phyloP scores from a whole-genome alignment of 2,329 filamentous ascomycete genomes.

The Chaetomiaceae sp. region DNA sequence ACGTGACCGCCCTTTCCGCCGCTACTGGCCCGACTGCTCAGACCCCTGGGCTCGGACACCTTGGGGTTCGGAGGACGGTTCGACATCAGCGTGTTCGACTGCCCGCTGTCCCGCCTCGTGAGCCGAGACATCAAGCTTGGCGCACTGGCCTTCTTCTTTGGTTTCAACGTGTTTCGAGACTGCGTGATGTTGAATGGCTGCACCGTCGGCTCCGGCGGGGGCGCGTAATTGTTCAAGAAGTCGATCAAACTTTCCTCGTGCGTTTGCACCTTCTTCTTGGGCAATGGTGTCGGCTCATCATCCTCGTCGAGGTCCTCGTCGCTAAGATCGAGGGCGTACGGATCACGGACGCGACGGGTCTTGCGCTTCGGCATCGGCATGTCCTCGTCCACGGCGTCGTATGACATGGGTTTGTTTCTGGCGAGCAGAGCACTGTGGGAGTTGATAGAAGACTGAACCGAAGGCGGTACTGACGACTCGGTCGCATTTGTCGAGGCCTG shows the following conservation, averaged over 20 bases:
- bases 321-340: slow-evolving; percentile 85
- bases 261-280: slow-evolving; percentile 35
- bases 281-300: slow-evolving; percentile 39
- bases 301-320: slow-evolving; percentile 58
- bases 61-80: slow-evolving; percentile 26
- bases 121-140: slow-evolving; percentile 60
- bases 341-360: slow-evolving; percentile 74
- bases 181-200: slow-evolving; percentile 35
- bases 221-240: slow-evolving; percentile 66
- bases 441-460: slow-evolving; percentile 62
- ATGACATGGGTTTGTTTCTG: slow-evolving; percentile 38
- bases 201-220: slow-evolving; percentile 50
- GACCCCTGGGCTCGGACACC: slow-evolving; percentile 32
- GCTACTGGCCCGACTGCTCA: slow-evolving; percentile 40
- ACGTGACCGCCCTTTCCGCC: slow-evolving; percentile 40
- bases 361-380: slow-evolving; percentile 65
- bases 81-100: slow-evolving; percentile 29
- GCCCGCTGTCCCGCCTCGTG: slow-evolving; percentile 37
- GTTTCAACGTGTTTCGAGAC: slow-evolving; percentile 32
- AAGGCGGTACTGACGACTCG: slow-evolving; percentile 52
- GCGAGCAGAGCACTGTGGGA: slow-evolving; percentile 68
- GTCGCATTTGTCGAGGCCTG: slow-evolving; percentile 53
- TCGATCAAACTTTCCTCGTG: slow-evolving; percentile 68
- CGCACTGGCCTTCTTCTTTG: slow-evolving; percentile 62
- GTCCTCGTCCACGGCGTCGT: slow-evolving; percentile 42